Conservation (phyloP, 1,284 basidiomycete genomes). For the Apiotrichum gracile region DNA sequence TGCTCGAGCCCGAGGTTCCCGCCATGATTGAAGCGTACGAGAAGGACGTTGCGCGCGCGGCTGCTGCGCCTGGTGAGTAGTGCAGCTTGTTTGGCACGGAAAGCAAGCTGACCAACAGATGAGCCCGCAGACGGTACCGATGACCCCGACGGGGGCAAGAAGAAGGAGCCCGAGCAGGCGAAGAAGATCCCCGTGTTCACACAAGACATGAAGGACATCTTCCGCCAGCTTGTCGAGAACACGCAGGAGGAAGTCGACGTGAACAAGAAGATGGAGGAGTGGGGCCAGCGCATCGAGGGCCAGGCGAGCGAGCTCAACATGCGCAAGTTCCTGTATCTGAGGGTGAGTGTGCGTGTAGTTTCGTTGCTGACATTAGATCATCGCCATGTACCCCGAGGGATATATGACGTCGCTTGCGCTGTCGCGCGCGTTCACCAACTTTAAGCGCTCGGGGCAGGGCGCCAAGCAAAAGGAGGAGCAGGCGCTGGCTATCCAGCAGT, state of each 20-base stretch:
- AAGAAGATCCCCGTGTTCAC: slow-evolving; percentile 28
- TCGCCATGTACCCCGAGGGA: slow-evolving; percentile 38
- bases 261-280: slow-evolving; percentile 28
- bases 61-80: not conserved
- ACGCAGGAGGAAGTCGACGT: slow-evolving; percentile 31
- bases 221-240: slow-evolving; percentile 38
- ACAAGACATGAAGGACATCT: slow-evolving; percentile 34
- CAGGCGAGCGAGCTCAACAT: slow-evolving; percentile 22
- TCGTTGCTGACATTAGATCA: slow-evolving; percentile 18
- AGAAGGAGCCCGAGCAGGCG: slow-evolving; percentile 23
- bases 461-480: not conserved
- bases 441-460: not conserved
- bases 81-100: not conserved
- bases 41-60: slow-evolving; percentile 1
- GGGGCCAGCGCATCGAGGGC: slow-evolving; percentile 25
- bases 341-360: slow-evolving; percentile 14
- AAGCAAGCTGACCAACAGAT: not conserved
- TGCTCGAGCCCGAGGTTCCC: slow-evolving; percentile 16
- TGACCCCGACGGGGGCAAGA: slow-evolving; percentile 1
- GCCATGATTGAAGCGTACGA: slow-evolving; percentile 10
- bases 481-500: not conserved
- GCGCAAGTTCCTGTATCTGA: slow-evolving; percentile 28
- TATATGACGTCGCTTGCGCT: slow-evolving; percentile 25
- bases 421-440: slow-evolving; percentile 9
- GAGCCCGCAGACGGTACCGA: slow-evolving; percentile 5